Base-by-base conservation (phyloP, 2,329 filamentous ascomycete species). In the Diaporthe batatas region DNA sequence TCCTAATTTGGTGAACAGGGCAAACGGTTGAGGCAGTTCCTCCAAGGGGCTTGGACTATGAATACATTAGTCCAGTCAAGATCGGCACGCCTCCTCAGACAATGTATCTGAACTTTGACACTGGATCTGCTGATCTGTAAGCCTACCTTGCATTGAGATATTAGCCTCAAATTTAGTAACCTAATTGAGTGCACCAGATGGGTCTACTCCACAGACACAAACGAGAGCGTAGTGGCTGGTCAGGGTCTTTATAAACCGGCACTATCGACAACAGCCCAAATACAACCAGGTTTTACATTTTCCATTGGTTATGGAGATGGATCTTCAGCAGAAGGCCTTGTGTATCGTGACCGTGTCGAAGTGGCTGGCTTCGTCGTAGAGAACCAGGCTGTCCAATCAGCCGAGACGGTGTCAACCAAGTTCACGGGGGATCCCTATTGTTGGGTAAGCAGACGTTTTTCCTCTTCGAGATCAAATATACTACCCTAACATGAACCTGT, bases 51-150 rank as follows among this genome's bases (percentile, higher is more conserved):
- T 81, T 83, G 68, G 88, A 90, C 75, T 78, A 79, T 29, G 84
- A 87, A 75, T 90, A 89, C 73, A 80, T 90, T 58, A 85, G 84
- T 44, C 89, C 90, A 0, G 90, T 93, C 68, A 86, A 84, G 29
- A 84, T 93, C 77, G 91, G 91, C 72, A 85, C 76, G 6, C 82
- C 81, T 47, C 77, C 81, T 21, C 87, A 88, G 75, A 90, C 84
- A 6, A 76, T 93, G 77, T 87, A 88, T 75, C 83, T 93, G 75
- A 89, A 92, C 79, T 89, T 93, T 76, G 91, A 93, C 77, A 92
- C 91, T 49, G 91, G 91, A 34, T 91, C 89, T 70, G 86, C 90
- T 55, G 91, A 93, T 82, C 84, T 93, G 86, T 70, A 54, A 70
- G 68, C n/a, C 21, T 36, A 5, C 16, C 14, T 16, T 42, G 1